Evolutionary conservation across 257 asterid genomes (phyloP), one percentile per base, ranked within the genome.

Genomic region (Linaria vulgaris): DNA sequence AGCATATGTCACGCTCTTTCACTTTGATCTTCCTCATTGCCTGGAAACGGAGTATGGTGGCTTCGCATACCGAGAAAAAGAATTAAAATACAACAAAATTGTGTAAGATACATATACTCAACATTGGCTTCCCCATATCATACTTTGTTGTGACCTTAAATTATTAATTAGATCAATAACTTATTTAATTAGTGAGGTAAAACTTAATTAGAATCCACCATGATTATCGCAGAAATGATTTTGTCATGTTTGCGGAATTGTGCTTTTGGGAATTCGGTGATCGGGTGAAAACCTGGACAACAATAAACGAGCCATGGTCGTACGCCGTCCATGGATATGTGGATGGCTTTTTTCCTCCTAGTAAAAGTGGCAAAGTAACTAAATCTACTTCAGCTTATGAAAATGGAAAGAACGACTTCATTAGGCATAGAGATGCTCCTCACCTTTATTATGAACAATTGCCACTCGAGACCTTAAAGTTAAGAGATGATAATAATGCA

Each of bases 211-310:
- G n/a, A n/a, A n/a, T n/a, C n/a, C n/a, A n/a, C n/a, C n/a, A n/a
- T n/a, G n/a, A n/a, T n/a, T n/a, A n/a, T n/a, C n/a, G 34, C 54
- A 76, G 76, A 39, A 38, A 57, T 3, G 72, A 76, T 44, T 76
- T 55, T 46, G 48, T 49, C 0, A 77, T 71, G 49, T 76, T 54
- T n/a, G 80, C 71, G 1, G 74, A 76, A 8, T 39, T 76, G 5
- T 76, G 77, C 15, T 71, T 76, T 22, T 63, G 74, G 72, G 61
- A 67, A 38, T 76, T 76, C 16, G 80, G 77, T 1, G 74, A 67
- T 25, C 58, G 72, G 1, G 77, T 76, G 39, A 76, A 76, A 14
- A 6, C 71, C 3, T 76, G 80, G 77, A 55, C 63, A 41, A 76
- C 80, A 1, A 0, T 67, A 53, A 76, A 76, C 21, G 80, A 76